Conservation (phyloP, 371 early-diverging fungal species). For the Actinomortierella wolfii region DNA sequence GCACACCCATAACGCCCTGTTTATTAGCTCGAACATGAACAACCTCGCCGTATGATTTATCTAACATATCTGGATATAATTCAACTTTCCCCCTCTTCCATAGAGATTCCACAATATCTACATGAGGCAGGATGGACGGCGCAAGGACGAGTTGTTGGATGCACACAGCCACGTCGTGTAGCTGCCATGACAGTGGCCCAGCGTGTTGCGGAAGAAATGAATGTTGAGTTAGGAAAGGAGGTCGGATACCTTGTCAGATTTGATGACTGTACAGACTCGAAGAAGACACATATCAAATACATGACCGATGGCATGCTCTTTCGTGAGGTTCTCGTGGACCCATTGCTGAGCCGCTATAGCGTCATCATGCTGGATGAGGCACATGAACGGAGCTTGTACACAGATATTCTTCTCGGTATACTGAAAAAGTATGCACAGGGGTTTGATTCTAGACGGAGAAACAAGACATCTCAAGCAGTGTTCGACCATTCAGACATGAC, state of each 20-base stretch:
- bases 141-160: constrained; percentile 67
- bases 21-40: neutral
- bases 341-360: constrained; percentile 64
- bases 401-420: constrained; percentile 91
- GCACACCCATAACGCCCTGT: too few relatives aligned
- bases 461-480: too few relatives aligned
- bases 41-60: neutral
- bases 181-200: constrained; percentile 91
- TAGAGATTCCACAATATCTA: constrained; percentile 83
- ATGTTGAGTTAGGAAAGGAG: constrained; percentile 64
- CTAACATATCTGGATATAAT: neutral
- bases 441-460: too few relatives aligned
- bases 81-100: neutral
- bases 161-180: constrained; percentile 91
- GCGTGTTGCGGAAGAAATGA: constrained; percentile 79
- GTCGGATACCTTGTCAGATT: constrained; percentile 91
- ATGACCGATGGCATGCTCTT: constrained; percentile 95
- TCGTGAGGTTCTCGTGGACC: constrained; percentile 73
- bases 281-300: constrained; percentile 73
- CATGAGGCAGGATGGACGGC: constrained; percentile 71
- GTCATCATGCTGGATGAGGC: constrained; percentile 93
- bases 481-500: too few relatives aligned
- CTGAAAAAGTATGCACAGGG: too few relatives aligned
- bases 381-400: constrained; percentile 93
- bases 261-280: constrained; percentile 56